Conservation (phyloP, 306 rosid genomes). For the Aeschynomene evenia region DNA sequence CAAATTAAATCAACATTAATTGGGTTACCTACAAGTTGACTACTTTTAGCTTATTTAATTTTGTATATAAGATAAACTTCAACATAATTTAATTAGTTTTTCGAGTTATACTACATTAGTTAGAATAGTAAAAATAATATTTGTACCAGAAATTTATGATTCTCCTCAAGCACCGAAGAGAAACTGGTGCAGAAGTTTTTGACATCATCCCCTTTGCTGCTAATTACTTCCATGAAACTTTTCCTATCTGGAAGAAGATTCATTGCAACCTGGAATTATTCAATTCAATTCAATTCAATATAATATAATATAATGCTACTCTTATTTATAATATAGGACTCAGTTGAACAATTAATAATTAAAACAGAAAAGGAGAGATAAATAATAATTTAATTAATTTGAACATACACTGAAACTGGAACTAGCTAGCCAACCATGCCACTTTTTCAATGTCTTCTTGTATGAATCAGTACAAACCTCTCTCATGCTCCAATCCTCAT, state of each 20-base stretch:
- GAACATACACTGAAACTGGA: slow-evolving; percentile 57
- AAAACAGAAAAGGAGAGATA: too few relatives aligned
- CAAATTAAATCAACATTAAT: too few relatives aligned
- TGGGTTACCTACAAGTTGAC: too few relatives aligned
- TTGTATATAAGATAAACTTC: background rate
- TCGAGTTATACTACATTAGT: background rate
- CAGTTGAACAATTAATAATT: background rate
- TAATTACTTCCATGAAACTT: slow-evolving; percentile 64
- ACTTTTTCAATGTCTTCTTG: slow-evolving; percentile 60
- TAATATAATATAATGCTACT: too few relatives aligned
- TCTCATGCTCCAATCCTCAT: slow-evolving; percentile 69
- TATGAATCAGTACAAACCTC: slow-evolving; percentile 72
- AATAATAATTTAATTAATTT: too few relatives aligned
- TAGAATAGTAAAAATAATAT: slow-evolving; percentile 7
- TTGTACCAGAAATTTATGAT: slow-evolving; percentile 72
- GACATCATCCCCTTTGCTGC: slow-evolving; percentile 59
- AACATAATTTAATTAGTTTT: background rate
- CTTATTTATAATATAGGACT: background rate
- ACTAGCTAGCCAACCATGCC: slow-evolving; percentile 74
- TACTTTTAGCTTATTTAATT: too few relatives aligned
- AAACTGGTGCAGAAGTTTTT: slow-evolving; percentile 51
- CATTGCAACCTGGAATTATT: slow-evolving; percentile 65
- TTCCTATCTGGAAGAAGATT: slow-evolving; percentile 75
- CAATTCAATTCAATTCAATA: background rate
- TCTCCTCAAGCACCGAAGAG: slow-evolving; percentile 61